phyloP scores from a whole-genome alignment of 1,284 basidiomycete genomes.

The Tylopilus sp. region DNA sequence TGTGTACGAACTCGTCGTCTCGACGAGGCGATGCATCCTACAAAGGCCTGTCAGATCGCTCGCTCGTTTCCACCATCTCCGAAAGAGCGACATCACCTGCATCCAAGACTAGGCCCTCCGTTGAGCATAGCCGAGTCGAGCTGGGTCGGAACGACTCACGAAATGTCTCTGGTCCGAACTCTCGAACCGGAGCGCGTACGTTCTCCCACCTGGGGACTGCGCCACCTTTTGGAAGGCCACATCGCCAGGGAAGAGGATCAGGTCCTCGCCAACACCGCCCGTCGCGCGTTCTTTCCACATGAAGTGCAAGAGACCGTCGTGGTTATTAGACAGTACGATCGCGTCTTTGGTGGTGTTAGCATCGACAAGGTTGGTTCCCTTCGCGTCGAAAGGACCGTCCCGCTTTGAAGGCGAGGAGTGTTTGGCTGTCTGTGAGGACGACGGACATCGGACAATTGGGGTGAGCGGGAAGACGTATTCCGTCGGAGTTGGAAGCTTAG shows the following conservation, averaged over 20 bases:
- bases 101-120: slow-evolving; percentile 66
- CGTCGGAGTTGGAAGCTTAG: too few species aligned
- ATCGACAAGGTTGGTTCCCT: slow-evolving; percentile 63
- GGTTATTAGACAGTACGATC: slow-evolving; percentile 59
- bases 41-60: slow-evolving; percentile 6
- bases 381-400: slow-evolving; percentile 68
- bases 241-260: too few species aligned
- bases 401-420: slow-evolving; percentile 75
- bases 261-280: slow-evolving; percentile 62
- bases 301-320: slow-evolving; percentile 74
- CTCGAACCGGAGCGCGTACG: too few species aligned
- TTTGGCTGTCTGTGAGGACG: slow-evolving; percentile 27
- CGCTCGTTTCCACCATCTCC: neutral
- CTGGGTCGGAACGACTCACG: slow-evolving; percentile 43
- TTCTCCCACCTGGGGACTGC: too few species aligned
- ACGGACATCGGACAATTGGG: too few species aligned
- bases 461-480: too few species aligned
- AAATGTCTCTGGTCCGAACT: slow-evolving; percentile 48
- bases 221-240: too few species aligned
- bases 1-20: slow-evolving; percentile 66
- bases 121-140: slow-evolving; percentile 4
- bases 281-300: slow-evolving; percentile 71
- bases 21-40: slow-evolving; percentile 67
- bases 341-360: slow-evolving; percentile 69
- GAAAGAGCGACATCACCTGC: slow-evolving; percentile 52